A percentile compares a stretch with the other conserved stretches of the same genome.
Conservation (phyloP, 352 stramenopile genomes). For the Phytophthora palmivora region DNA sequence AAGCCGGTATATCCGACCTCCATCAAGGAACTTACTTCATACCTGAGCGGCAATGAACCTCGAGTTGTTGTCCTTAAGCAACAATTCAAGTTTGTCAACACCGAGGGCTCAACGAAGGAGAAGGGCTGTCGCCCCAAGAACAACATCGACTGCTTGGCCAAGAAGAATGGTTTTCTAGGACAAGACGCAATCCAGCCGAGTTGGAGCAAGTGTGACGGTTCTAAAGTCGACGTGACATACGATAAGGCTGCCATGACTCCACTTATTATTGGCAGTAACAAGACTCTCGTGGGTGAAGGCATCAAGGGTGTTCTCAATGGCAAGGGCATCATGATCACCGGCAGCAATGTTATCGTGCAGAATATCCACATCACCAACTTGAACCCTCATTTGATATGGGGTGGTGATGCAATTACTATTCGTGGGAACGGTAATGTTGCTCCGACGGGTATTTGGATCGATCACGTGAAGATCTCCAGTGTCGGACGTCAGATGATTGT, state of each 20-base stretch:
- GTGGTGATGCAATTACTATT: slow-evolving; percentile 37
- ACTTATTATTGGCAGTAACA: no score
- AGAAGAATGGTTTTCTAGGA: slow-evolving; percentile 53
- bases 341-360: no score
- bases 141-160: slow-evolving; percentile 46
- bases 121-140: no score
- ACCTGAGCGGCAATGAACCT: slow-evolving; percentile 36
- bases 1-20: slow-evolving; percentile 45
- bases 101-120: slow-evolving; percentile 51
- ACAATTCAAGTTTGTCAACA: slow-evolving; percentile 49
- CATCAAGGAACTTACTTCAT: slow-evolving; percentile 46
- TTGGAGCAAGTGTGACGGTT: slow-evolving; percentile 39
- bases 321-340: no score
- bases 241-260: slow-evolving; percentile 42
- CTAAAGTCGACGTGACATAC: slow-evolving; percentile 38
- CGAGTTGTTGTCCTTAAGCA: slow-evolving; percentile 58
- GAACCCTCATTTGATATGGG: no score
- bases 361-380: no score
- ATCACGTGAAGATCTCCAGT: slow-evolving; percentile 55
- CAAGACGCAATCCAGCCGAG: slow-evolving; percentile 53
- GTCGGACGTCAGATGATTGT: slow-evolving; percentile 55
- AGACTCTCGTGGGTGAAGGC: no score
- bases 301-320: no score
- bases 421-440: slow-evolving; percentile 21
- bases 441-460: slow-evolving; percentile 49